Conservation (phyloP, 768 basidiomycete genomes). For the Leccinum rimulosum region DNA sequence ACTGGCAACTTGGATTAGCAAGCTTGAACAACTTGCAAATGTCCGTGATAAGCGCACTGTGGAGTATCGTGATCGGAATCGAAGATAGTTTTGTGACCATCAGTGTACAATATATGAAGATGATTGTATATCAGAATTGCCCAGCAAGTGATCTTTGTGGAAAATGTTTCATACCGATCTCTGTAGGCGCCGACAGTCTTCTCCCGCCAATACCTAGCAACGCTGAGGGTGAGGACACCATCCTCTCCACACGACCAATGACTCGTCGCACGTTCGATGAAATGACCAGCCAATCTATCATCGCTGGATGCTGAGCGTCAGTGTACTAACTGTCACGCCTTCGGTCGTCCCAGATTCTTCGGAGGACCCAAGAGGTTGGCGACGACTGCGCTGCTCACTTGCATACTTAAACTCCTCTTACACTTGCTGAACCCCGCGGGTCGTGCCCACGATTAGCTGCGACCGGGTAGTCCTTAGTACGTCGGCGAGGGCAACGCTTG, state of each 20-base stretch:
- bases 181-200: neutral
- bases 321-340: neutral
- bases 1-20: slow-evolving; percentile 9
- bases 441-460: slow-evolving; percentile 42
- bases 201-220: neutral
- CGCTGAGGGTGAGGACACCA: neutral
- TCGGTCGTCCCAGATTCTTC: slow-evolving; percentile 21
- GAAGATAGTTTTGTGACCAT: neutral
- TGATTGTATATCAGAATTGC: neutral
- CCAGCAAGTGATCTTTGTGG: neutral
- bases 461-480: slow-evolving; percentile 57
- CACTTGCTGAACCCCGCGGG: slow-evolving; percentile 40
- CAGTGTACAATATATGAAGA: neutral
- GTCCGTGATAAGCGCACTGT: neutral
- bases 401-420: slow-evolving; percentile 52
- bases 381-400: slow-evolving; percentile 56
- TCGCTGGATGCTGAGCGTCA: neutral
- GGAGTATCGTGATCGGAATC: neutral
- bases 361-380: slow-evolving; percentile 39
- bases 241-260: neutral
- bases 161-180: no score
- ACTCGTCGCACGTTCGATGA: neutral
- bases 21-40: neutral
- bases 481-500: slow-evolving; percentile 48
- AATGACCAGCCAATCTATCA: neutral